Conservation (phyloP, 768 basidiomycete species). For the Rhizopogon salebrosus region DNA sequence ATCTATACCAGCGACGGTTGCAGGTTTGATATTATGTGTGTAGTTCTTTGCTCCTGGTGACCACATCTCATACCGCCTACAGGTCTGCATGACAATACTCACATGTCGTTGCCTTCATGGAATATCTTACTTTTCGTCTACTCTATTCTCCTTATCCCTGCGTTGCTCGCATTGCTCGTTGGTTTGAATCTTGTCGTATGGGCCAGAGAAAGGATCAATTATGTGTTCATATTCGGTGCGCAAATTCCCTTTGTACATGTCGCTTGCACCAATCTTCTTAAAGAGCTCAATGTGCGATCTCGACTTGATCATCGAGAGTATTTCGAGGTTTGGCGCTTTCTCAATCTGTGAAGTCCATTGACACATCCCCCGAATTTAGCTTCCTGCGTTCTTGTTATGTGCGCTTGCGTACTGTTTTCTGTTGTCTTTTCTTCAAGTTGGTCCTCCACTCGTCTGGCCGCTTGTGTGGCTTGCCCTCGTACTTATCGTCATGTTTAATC, state of each 20-base stretch:
- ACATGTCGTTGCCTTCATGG: slow-evolving; percentile 60
- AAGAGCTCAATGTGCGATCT: slow-evolving; percentile 67
- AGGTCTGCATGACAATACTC: slow-evolving; percentile 56
- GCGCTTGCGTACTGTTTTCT: slow-evolving; percentile 77
- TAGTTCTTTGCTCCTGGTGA: slow-evolving; percentile 6
- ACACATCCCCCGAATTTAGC: slow-evolving; percentile 35
- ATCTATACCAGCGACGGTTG: slow-evolving; percentile 60
- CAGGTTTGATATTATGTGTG: slow-evolving; percentile 62
- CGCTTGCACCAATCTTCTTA: background rate
- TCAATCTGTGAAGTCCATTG: background rate
- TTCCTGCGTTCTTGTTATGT: slow-evolving; percentile 75
- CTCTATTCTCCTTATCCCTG: slow-evolving; percentile 65
- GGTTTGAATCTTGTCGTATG: slow-evolving; percentile 83
- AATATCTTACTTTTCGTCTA: slow-evolving; percentile 75
- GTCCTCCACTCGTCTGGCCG: slow-evolving; percentile 73
- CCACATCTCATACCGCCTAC: background rate
- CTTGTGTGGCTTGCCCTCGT: slow-evolving; percentile 73
- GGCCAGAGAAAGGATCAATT: slow-evolving; percentile 77
- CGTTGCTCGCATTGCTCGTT: slow-evolving; percentile 70
- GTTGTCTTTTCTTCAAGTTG: slow-evolving; percentile 72
- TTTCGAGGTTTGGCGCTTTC: slow-evolving; percentile 43
- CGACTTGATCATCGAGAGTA: slow-evolving; percentile 78
- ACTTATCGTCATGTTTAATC: slow-evolving; percentile 61
- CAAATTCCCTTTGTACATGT: background rate
- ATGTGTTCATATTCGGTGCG: slow-evolving; percentile 86